phyloP scores from a whole-genome alignment of 148 eudicot genomes.

The Rhododendron kiyosumense region DNA sequence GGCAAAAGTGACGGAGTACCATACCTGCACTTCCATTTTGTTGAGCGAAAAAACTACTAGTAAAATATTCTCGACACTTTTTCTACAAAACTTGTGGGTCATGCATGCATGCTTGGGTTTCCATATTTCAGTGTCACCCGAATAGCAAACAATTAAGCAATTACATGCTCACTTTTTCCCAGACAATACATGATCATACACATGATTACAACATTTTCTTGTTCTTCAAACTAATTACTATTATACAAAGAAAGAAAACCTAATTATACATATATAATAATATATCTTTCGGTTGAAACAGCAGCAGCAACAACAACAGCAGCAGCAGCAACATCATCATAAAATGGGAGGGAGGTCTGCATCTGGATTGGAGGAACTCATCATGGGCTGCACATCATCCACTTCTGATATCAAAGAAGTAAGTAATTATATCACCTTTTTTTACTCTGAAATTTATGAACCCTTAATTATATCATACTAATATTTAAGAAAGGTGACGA shows the following conservation, averaged over 20 bases:
- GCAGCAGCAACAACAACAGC: slow-evolving; percentile 66
- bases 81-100: neutral
- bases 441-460: slow-evolving; percentile 40
- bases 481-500: neutral
- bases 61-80: neutral
- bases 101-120: neutral
- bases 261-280: neutral
- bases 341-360: slow-evolving; percentile 82
- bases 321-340: slow-evolving; percentile 72
- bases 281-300: slow-evolving; percentile 19
- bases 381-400: slow-evolving; percentile 81
- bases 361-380: slow-evolving; percentile 93
- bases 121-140: neutral
- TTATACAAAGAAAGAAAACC: neutral
- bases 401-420: slow-evolving; percentile 42
- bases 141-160: neutral
- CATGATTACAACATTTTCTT: slow-evolving; percentile 31
- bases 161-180: slow-evolving; percentile 2
- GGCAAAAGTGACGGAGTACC: too few species aligned
- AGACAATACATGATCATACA: slow-evolving; percentile 46
- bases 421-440: slow-evolving; percentile 28
- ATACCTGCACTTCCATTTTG: too few species aligned
- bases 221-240: neutral
- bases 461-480: neutral
- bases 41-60: too few species aligned